Percentiles rank a stretch among this genome's conserved stretches.
Evolutionary conservation across 2,329 filamentous ascomycete species (phyloP).

Genomic region (Cladophialophora yegresii): DNA sequence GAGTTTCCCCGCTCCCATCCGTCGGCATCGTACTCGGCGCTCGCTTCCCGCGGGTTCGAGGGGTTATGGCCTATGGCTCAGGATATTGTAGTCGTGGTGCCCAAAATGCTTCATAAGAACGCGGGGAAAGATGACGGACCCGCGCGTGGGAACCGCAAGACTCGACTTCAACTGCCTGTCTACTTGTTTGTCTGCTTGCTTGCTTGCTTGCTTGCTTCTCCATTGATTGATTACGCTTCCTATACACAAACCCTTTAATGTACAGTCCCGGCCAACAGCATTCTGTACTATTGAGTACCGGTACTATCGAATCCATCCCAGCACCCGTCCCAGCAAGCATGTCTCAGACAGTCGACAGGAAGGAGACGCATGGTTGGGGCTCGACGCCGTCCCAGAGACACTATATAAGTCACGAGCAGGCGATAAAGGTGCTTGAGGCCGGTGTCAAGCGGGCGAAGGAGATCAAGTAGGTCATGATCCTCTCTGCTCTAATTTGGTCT

Average conservation of each 20-base stretch:
- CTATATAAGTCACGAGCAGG: constrained; percentile 26
- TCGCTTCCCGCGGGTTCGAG: background rate
- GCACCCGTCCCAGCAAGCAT: background rate
- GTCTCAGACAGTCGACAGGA: constrained; percentile 15
- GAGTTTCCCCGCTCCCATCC: constrained; percentile 2
- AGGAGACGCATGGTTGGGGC: constrained; percentile 19
- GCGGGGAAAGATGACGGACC: background rate
- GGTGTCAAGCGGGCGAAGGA: constrained; percentile 13
- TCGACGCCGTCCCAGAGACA: constrained; percentile 25
- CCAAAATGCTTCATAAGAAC: background rate
- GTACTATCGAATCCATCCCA: no score
- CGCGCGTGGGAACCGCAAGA: background rate
- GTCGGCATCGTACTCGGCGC: background rate
- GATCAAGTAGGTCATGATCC: constrained; percentile 21
- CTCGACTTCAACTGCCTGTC: background rate
- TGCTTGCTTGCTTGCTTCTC: background rate
- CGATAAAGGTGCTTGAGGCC: constrained; percentile 23
- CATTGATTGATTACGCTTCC: background rate
- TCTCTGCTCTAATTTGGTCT: no score
- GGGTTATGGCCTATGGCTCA: background rate
- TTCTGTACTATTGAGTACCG: no score
- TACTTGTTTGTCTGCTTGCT: no score
- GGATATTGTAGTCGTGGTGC: background rate
- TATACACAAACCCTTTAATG: no score
- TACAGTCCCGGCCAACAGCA: no score